Evolutionary conservation across 2,329 filamentous ascomycete species (phyloP).

Genomic region (Xylaria sp.): DNA sequence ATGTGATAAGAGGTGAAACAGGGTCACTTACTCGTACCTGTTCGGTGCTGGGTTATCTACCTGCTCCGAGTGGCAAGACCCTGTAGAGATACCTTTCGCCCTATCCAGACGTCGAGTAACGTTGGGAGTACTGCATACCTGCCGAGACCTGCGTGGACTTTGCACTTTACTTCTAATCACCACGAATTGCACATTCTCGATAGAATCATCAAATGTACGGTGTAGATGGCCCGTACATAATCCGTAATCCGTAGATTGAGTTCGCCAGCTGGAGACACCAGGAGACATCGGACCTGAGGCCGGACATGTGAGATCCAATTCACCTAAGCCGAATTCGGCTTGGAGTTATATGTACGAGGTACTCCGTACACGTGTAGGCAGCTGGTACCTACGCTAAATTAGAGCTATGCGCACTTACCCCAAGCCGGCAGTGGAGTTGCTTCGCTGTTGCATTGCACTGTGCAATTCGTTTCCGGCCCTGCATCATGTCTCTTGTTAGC

Average conservation of each 20-base stretch:
- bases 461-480: constrained; percentile 12
- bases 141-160: background rate
- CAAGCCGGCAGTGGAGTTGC: constrained; percentile 12
- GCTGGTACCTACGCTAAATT: constrained; percentile 4
- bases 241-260: background rate
- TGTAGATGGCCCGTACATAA: background rate
- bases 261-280: background rate
- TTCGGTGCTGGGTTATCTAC: too few relatives aligned
- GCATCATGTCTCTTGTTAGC: background rate
- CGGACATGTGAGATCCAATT: background rate
- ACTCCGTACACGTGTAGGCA: background rate
- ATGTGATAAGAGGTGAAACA: too few relatives aligned
- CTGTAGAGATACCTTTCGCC: too few relatives aligned
- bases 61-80: too few relatives aligned
- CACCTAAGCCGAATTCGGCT: constrained; percentile 7
- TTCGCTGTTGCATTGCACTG: constrained; percentile 6
- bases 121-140: background rate
- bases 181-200: background rate
- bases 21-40: too few relatives aligned
- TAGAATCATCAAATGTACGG: background rate
- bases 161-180: too few relatives aligned
- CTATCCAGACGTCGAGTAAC: too few relatives aligned
- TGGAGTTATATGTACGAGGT: background rate
- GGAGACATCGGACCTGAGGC: background rate
- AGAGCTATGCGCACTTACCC: constrained; percentile 14